Evolutionary conservation across 2,329 filamentous ascomycete species (phyloP).

Genomic region (Colletotrichum sp.): DNA sequence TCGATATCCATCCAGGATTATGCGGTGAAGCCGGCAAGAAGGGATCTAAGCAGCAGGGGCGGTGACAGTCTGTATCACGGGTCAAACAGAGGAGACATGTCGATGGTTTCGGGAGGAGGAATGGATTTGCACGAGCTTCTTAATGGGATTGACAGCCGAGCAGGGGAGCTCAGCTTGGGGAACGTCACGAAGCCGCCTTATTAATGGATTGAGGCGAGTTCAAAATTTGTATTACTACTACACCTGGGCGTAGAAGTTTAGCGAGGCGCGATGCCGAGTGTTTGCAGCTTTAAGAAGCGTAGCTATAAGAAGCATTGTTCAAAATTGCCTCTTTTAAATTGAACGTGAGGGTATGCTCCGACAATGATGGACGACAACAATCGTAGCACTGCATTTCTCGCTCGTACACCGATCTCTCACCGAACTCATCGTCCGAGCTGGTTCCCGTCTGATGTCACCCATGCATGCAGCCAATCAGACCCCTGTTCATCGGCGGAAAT

Average conservation of each 20-base stretch:
- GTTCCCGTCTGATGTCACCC: neutral
- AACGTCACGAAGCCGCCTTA: slow-evolving; percentile 56
- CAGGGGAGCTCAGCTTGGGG: slow-evolving; percentile 50
- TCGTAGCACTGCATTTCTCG: neutral
- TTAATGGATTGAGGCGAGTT: slow-evolving; percentile 28
- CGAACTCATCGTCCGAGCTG: neutral
- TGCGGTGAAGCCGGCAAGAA: slow-evolving; percentile 35
- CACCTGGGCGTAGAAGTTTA: slow-evolving; percentile 17
- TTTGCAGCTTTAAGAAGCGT: slow-evolving; percentile 2
- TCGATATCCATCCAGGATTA: slow-evolving; percentile 41
- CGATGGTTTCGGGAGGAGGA: slow-evolving; percentile 38
- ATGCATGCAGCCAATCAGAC: slow-evolving; percentile 2
- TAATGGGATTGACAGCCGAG: slow-evolving; percentile 54
- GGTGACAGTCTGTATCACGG: slow-evolving; percentile 37
- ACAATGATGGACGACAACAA: neutral
- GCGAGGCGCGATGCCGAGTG: slow-evolving; percentile 17
- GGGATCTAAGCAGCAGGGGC: slow-evolving; percentile 47
- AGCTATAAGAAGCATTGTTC: neutral
- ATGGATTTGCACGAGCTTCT: slow-evolving; percentile 56
- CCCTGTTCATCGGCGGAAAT: neutral
- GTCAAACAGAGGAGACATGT: slow-evolving; percentile 25
- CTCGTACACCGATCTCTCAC: neutral
- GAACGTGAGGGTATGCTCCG: neutral
- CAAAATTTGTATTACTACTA: slow-evolving; percentile 15
- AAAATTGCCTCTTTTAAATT: neutral